These are phyloP conservation scores for Raffaelea ambrosiae DNA, from an alignment of 2,329 filamentous ascomycete species.

Conservation along the genomic window DNA sequence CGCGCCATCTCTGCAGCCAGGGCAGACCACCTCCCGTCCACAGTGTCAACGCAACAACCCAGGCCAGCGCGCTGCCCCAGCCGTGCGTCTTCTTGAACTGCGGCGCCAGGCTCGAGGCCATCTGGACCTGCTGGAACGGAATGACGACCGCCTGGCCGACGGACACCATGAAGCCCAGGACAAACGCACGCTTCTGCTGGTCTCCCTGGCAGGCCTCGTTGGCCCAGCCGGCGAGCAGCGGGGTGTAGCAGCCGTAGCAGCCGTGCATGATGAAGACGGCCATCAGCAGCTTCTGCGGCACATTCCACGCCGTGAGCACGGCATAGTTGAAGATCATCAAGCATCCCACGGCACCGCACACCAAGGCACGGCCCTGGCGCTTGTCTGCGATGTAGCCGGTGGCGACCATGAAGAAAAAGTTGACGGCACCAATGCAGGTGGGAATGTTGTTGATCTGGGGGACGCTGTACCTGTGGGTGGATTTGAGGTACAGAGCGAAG, in stretches of 20 bases:
- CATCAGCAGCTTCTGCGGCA: conserved; percentile 27
- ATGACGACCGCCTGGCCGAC: conserved; percentile 28
- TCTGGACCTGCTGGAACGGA: conserved; percentile 29
- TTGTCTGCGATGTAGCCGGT: conserved; percentile 22
- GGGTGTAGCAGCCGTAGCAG: conserved; percentile 32
- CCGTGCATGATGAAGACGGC: conserved; percentile 29
- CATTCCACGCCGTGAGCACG: conserved; percentile 28
- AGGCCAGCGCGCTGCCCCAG: conserved; percentile 23
- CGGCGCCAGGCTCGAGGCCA: conserved; percentile 27
- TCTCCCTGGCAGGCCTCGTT: conserved; percentile 32
- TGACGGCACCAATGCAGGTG: conserved; percentile 31
- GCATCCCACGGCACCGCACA: conserved; percentile 25
- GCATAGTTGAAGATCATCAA: conserved; percentile 27
- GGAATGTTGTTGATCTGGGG: conserved; percentile 37
- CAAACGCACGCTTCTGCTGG: conserved; percentile 32
- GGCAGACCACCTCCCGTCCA: conserved; percentile 25
- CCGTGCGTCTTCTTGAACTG: conserved; percentile 25
- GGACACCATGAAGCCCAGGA: conserved; percentile 28
- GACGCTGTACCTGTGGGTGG: conserved; percentile 23
- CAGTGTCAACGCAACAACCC: conserved; percentile 23
- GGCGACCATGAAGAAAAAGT: conserved; percentile 29
- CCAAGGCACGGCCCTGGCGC: conserved; percentile 25
- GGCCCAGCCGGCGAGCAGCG: conserved; percentile 30
- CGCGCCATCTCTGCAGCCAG: conserved; percentile 14
- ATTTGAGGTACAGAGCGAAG: conserved; percentile 31